Conservation (phyloP, 1,284 basidiomycete species). For the Anthracocystis panici-leucophaei region DNA sequence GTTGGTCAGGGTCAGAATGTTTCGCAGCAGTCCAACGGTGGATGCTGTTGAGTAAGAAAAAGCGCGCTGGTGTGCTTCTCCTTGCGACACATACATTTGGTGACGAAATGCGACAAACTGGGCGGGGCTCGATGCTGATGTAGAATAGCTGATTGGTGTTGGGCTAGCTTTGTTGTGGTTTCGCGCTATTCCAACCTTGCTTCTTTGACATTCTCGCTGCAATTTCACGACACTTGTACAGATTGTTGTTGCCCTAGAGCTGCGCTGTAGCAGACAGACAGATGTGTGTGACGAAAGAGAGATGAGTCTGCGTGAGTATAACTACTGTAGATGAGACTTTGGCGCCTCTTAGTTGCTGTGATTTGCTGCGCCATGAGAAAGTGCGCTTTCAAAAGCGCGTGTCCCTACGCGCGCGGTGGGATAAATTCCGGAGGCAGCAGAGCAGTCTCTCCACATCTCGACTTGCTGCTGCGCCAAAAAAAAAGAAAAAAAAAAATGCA, state of each 20-base stretch:
- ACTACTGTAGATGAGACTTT: background rate
- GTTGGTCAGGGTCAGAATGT: constrained; percentile 68
- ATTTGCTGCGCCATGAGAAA: constrained; percentile 14
- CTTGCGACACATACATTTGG: background rate
- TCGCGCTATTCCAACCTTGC: background rate
- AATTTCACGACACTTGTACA: constrained; percentile 12
- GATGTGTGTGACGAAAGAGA: background rate
- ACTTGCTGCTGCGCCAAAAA: constrained; percentile 1
- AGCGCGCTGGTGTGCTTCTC: constrained; percentile 9
- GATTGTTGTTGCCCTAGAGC: background rate
- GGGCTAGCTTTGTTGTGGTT: background rate
- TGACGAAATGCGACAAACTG: background rate
- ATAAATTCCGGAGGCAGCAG: background rate
- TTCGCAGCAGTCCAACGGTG: constrained; percentile 57
- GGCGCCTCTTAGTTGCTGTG: background rate
- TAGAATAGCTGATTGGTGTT: constrained; percentile 10
- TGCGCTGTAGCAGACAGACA: background rate
- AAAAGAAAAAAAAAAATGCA: too few species aligned
- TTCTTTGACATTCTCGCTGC: background rate
- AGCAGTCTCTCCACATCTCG: background rate
- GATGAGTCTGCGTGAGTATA: background rate
- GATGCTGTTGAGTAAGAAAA: constrained; percentile 58
- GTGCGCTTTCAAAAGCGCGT: constrained; percentile 5
- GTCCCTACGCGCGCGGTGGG: background rate
- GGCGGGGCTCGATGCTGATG: background rate